Conservation (phyloP, 129 eudicot species). For the Logfia minima region DNA sequence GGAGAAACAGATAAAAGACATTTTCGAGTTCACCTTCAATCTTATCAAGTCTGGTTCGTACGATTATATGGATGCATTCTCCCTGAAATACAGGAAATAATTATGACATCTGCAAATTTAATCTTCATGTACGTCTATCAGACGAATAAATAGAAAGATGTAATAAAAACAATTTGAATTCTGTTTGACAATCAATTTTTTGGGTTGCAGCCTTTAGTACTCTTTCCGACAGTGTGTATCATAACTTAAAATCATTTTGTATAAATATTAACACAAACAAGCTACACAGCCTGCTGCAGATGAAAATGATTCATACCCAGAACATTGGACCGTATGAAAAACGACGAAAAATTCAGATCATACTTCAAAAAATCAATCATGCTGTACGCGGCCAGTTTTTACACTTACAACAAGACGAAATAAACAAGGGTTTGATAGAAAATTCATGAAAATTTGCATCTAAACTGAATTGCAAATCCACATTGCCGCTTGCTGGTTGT, state of each 20-base stretch:
- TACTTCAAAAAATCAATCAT: conserved; percentile 5
- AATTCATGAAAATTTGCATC: conserved; percentile 18
- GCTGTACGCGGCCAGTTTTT: conserved; percentile 21
- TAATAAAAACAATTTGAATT: background rate
- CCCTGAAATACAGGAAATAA: conserved; percentile 3
- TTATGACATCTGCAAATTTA: background rate
- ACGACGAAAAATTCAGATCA: conserved; percentile 1
- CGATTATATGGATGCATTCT: conserved; percentile 19
- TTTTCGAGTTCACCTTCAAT: background rate
- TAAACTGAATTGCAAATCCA: conserved; percentile 31
- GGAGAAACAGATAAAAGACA: conserved; percentile 33
- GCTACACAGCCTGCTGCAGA: background rate
- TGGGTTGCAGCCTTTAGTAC: too few species aligned
- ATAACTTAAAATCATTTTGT: too few species aligned
- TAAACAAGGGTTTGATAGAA: conserved; percentile 27
- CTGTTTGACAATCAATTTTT: too few species aligned
- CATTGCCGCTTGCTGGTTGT: background rate
- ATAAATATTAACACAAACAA: background rate
- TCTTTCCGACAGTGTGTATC: too few species aligned
- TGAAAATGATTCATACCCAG: background rate
- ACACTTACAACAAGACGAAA: conserved; percentile 29
- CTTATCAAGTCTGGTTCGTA: background rate
- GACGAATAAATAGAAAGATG: background rate
- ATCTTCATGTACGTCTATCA: background rate
- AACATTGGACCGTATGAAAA: background rate